These are phyloP conservation scores for Castanopsis chinensis DNA, from an alignment of 306 rosid genomes.

Conservation along the genomic window DNA sequence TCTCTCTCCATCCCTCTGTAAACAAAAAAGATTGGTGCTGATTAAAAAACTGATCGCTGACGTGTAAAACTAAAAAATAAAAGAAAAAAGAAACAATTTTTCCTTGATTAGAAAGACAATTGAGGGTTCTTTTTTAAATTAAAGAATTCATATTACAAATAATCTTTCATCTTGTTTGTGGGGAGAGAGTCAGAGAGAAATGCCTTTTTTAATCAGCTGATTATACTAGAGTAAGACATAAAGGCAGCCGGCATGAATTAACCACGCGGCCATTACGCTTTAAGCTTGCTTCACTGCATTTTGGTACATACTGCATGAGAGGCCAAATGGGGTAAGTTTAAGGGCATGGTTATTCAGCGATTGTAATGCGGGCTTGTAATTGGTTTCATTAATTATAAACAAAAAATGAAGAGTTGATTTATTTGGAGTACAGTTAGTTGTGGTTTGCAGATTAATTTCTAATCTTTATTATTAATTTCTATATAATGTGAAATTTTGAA, in stretches of 20 bases:
- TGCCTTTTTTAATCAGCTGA: neutral
- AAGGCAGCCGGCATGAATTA: neutral
- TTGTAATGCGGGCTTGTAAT: neutral
- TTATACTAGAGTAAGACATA: neutral
- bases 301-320: neutral
- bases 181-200: no score
- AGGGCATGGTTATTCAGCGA: neutral
- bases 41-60: neutral
- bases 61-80: neutral
- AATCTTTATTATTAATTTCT: neutral
- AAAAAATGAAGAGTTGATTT: neutral
- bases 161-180: neutral
- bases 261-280: neutral
- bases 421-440: no score
- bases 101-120: neutral
- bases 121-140: neutral
- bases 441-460: neutral
- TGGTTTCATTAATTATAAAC: neutral
- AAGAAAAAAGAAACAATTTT: neutral
- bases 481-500: no score
- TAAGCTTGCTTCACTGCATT: neutral
- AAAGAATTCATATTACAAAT: no score
- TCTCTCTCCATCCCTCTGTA: no score
- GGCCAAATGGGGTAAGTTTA: neutral
- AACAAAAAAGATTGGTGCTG: neutral